Base-by-base conservation (phyloP, 2,329 filamentous ascomycete genomes). In the Rhynchosporium agropyri region DNA sequence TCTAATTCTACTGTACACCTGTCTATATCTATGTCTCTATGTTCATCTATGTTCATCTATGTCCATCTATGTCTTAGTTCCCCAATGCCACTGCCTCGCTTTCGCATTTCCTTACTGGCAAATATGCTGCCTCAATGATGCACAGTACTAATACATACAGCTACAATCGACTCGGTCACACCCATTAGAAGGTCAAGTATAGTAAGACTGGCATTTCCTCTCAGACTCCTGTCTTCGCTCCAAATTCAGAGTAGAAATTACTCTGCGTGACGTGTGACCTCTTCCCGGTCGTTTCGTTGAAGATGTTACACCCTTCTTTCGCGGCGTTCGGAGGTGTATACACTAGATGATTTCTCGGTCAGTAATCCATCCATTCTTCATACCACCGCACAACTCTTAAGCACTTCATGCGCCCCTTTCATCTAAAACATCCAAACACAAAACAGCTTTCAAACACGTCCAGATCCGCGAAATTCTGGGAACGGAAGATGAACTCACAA, bases 261-360 rank as follows among this genome's bases (percentile, higher is more conserved):
- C 85, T 88, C 72, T 90, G 89, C 63, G 83, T 81, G 53, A 92
- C 82, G 74, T 92, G 89, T 69, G 82, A 89, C 63, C 83, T 85
- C 76, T 87, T 87, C 59, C 93, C 90, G 3, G 91, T 96, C 69
- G 81, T 81, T 67, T 88, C 84, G 71, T 94, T 85, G 75, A 94
- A 97, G 73, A 94, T 86, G 72, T 91, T 84, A 76, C 91, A 96
- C 29, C 93, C 93, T 64, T 86, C 84, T 63, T 84, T 89, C 43
- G 91, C 91, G 43, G 94, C 92, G 72, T 97, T 96, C 3, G 93
- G 93, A 42, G 93, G 93, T 13, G 91, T 94, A 74, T 95, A 95
- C 64, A 96, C 84, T 86, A 20, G 20, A 20, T 20, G 20, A 61
- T 20, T 13, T 40, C 4, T 12, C 15, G 7, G 40, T 65, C 45